Evolutionary conservation across 2,329 filamentous ascomycete genomes (phyloP).

Genomic region (Fusarium fracticaudum): DNA sequence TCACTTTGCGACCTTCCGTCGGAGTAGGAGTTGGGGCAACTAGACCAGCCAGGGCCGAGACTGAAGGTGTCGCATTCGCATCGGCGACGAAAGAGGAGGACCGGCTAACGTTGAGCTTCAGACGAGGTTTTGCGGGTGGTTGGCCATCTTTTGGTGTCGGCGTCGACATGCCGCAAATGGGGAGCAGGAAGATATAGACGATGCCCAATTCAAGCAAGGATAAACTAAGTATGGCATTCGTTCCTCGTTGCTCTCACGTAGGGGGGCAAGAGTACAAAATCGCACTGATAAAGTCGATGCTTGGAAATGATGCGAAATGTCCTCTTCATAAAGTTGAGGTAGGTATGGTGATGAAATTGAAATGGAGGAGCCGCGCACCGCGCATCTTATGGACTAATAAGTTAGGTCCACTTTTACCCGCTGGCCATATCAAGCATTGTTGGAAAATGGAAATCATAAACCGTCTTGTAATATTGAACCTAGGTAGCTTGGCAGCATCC

Average conservation of each 20-base stretch:
- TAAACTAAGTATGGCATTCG: not conserved
- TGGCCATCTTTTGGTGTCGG: slow-evolving; percentile 38
- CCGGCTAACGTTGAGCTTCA: slow-evolving; percentile 53
- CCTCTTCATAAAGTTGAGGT: not conserved
- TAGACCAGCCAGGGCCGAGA: not conserved
- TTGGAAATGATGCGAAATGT: not conserved
- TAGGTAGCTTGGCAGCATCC: too few species aligned
- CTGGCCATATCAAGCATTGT: not conserved
- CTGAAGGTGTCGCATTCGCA: slow-evolving; percentile 29
- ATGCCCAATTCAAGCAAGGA: slow-evolving; percentile 14
- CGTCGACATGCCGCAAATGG: slow-evolving; percentile 44
- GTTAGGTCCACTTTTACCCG: slow-evolving; percentile 25
- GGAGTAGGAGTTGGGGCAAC: slow-evolving; percentile 34
- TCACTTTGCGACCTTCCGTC: slow-evolving; percentile 52
- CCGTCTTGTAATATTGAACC: too few species aligned
- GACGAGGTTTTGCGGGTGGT: slow-evolving; percentile 49
- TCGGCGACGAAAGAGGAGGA: slow-evolving; percentile 49
- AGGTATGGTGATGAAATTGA: not conserved
- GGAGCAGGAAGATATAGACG: not conserved
- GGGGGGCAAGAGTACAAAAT: not conserved
- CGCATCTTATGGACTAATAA: not conserved
- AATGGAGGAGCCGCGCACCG: slow-evolving; percentile 10
- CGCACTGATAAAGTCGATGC: not conserved
- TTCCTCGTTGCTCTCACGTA: not conserved
- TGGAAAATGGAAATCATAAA: not conserved